Percentiles rank a stretch among this genome's conserved stretches.
Evolutionary conservation across 176 grass and related monocot genomes (phyloP).

Genomic region (Phragmites australis): DNA sequence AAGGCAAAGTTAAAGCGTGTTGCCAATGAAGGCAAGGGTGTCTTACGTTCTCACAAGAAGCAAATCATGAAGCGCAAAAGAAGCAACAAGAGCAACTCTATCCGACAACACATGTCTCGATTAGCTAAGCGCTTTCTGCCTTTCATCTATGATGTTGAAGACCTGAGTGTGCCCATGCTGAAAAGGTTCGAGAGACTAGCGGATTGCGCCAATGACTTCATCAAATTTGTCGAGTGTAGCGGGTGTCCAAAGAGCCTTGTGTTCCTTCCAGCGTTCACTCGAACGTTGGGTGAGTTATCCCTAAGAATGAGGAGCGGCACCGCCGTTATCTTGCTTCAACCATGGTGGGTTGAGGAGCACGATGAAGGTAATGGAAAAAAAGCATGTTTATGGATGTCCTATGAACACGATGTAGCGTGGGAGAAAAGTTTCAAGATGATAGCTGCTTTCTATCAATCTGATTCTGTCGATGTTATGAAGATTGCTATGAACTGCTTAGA

Average conservation of each 20-base stretch:
- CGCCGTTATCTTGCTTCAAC: not conserved
- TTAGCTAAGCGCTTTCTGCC: conserved; percentile 14
- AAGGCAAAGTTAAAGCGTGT: conserved; percentile 27
- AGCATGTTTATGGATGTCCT: conserved; percentile 6
- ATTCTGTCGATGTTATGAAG: not conserved
- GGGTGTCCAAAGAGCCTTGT: not conserved
- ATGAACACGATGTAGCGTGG: not conserved
- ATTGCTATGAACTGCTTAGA: not conserved
- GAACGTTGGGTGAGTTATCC: not conserved
- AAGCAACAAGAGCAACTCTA: not conserved
- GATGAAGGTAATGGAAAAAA: not conserved
- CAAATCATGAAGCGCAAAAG: not conserved
- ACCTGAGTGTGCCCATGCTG: not conserved
- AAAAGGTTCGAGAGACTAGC: conserved; percentile 14
- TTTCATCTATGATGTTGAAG: not conserved
- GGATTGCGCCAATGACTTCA: not conserved
- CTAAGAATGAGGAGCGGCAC: not conserved
- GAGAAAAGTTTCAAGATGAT: conserved; percentile 27
- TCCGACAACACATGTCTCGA: not conserved
- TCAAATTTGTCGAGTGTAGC: not conserved
- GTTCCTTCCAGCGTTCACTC: not conserved
- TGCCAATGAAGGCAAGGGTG: conserved; percentile 14
- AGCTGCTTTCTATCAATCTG: not conserved
- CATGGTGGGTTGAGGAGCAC: not conserved
- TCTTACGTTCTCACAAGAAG: not conserved